Evolutionary conservation across 257 asterid species (phyloP), one percentile per base, ranked within the genome.

Genomic region (Primulina tabacum): DNA sequence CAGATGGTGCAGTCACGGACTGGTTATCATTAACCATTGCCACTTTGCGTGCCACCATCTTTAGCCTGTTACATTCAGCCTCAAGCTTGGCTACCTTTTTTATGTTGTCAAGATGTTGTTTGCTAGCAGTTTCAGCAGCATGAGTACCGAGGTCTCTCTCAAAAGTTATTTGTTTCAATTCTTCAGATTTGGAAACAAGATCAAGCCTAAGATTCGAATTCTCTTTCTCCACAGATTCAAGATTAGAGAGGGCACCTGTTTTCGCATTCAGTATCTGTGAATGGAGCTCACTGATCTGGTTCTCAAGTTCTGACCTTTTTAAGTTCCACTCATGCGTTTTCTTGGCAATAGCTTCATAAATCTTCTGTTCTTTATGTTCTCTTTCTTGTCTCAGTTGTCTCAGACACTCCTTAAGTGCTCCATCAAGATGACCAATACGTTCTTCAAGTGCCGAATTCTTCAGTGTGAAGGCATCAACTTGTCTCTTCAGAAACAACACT

Each of bases 331-430:
- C 86, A 61, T 61, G 52, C 53, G 60, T 71, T 78, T 73, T 83
- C 71, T 76, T 63, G 65, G 82, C 43, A 56, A 88, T 68, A 17
- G 83, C 85, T 16, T 81, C 80, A 17, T 72, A 69, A 40, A 89
- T 78, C 67, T 81, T 85, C 71, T 85, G 83, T 74, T 87, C 95
- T 67, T 89, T 90, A 47, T 93, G 87, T 77, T 92, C 94, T 75
- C 92, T 83, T 60, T 89, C 85, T 72, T 81, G 95, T 43, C 97
- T 88, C 72, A 89, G 93, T 71, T 89, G 96, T 80, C 96, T 86
- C 78, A 93, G 64, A 71, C 96, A 90, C 82, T 92, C 96, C 82
- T 88, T 92, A 21, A 92, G 95, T 59, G 98, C 97, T 75, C 87
- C 94, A 59, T 93, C 99, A 37, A 92, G 95, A 65, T 88, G 93